These are phyloP conservation scores for Hymenoscyphus salicellus DNA, from an alignment of 2,329 filamentous ascomycete species.

Conservation along the genomic window DNA sequence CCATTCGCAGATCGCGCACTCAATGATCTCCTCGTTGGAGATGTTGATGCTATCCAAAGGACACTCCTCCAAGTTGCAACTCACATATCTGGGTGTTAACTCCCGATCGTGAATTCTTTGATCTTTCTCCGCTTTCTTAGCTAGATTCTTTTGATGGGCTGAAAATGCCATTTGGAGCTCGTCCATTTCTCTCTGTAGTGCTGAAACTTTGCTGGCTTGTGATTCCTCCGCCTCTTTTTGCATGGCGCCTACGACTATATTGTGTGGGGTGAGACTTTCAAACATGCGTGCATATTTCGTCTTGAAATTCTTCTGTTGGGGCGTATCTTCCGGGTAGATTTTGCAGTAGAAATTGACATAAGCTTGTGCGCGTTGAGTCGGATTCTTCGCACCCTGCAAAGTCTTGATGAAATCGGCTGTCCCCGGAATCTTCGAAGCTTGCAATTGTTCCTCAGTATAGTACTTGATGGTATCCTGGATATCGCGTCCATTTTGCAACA, in stretches of 20 bases:
- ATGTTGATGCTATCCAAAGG: conserved; percentile 25
- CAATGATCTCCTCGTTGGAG: conserved; percentile 21
- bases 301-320: conserved; percentile 31
- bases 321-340: conserved; percentile 19
- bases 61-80: conserved; percentile 27
- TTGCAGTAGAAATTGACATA: conserved; percentile 33
- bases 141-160: conserved; percentile 31
- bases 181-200: conserved; percentile 21
- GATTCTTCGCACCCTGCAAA: conserved; percentile 23
- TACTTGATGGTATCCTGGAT: conserved; percentile 21
- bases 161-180: conserved; percentile 33
- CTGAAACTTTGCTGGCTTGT: conserved; percentile 19
- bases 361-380: conserved; percentile 27
- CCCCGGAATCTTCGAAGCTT: conserved; percentile 12
- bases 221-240: conserved; percentile 27
- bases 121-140: conserved; percentile 30
- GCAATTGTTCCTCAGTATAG: conserved; percentile 16
- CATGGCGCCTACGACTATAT: conserved; percentile 30
- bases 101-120: conserved; percentile 19
- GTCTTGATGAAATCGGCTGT: conserved; percentile 16
- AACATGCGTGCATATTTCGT: conserved; percentile 33
- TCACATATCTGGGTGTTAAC: conserved; percentile 16
- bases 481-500: conserved; percentile 18
- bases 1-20: conserved; percentile 35
- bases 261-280: conserved; percentile 25